These are phyloP conservation scores for Thermomucor indicae-seudaticae DNA, from an alignment of 371 early-diverging fungal species.

Conservation along the genomic window DNA sequence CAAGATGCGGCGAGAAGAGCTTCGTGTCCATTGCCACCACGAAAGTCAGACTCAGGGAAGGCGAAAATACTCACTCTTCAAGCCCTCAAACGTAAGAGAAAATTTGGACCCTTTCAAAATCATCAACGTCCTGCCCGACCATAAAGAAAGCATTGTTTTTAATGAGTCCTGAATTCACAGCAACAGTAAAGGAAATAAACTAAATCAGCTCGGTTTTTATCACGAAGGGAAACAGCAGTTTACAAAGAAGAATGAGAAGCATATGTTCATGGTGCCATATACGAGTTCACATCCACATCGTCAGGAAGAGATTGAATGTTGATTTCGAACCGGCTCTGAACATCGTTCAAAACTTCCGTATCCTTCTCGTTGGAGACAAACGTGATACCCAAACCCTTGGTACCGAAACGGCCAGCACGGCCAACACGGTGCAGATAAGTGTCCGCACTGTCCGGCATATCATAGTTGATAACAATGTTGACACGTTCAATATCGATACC, in stretches of 20 bases:
- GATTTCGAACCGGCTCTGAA: conserved; percentile 96
- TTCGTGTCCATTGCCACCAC: conserved; percentile 20
- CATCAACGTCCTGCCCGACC: too few species aligned
- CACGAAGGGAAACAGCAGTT: neutral
- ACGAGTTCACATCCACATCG: conserved; percentile 77
- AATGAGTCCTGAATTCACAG: neutral
- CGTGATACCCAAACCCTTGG: conserved; percentile 97
- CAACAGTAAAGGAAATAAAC: neutral
- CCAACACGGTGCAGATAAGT: conserved; percentile 98
- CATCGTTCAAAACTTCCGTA: conserved; percentile 74
- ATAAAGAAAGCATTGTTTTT: neutral
- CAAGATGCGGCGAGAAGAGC: conserved; percentile 25
- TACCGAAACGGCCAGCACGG: conserved; percentile 99
- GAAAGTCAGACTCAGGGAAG: neutral
- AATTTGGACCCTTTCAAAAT: neutral
- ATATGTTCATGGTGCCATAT: conserved; percentile 32
- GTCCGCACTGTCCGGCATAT: conserved; percentile 94
- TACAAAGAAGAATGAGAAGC: neutral
- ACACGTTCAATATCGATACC: conserved; percentile 99
- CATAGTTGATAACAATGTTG: conserved; percentile 99
- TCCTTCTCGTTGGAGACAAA: conserved; percentile 94
- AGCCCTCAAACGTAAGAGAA: too few species aligned
- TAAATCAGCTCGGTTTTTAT: neutral
- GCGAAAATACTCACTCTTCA: too few species aligned
- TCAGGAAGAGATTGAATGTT: conserved; percentile 89